Base-by-base conservation (phyloP, 768 basidiomycete species). In the Pholiota conissans region DNA sequence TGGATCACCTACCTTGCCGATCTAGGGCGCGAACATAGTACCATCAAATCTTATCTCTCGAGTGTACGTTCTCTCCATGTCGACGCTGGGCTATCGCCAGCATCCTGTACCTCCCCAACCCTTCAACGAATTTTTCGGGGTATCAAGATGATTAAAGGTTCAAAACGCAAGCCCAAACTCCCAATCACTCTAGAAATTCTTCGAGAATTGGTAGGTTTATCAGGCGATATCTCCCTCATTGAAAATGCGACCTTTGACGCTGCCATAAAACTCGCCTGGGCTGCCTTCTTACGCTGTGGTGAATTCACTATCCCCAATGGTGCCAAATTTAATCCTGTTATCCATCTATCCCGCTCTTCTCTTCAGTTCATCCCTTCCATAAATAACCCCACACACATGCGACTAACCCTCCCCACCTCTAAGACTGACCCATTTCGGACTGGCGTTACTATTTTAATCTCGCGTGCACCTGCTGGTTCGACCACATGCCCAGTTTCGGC, bases 381-480 rank as follows among this genome's bases (percentile, higher is more conserved):
- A 11, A 57, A 64, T 1, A 45, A 61, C 16, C 61, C 70, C 10
- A 64, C 64, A 0, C 66, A 69, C 40, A 22, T 70, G 26, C 39
- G 45, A 13, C 61, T 74, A 30, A 63, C 62, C 7, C 62, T 76
- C 0, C 72, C 73, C 5, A 59, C 65, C 1, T 76, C 74, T 1
- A 76, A 76, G 52, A 75, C 73, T 4, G 71, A 75, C 61, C 73
- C 72, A 1, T 76, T 76, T 54, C 59, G 71, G 6, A 51, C 34
- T 10, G 61, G 59, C 27, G 57, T 55, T 24, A 37, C 61, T 2
- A 55, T 64, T 11, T 39, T 52, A 14, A 59, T 63, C 14, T 34
- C 52, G 9, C 22, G 34, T 3, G 40, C 54, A 18, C 47, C 50
- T 5, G 2, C 39, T 5, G 54, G 30, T 0, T 9, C 22, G 9